Percentiles rank a stretch among this genome's conserved stretches.
Conservation (phyloP, 1,139 yeast species). For the Lodderomyces theae region DNA sequence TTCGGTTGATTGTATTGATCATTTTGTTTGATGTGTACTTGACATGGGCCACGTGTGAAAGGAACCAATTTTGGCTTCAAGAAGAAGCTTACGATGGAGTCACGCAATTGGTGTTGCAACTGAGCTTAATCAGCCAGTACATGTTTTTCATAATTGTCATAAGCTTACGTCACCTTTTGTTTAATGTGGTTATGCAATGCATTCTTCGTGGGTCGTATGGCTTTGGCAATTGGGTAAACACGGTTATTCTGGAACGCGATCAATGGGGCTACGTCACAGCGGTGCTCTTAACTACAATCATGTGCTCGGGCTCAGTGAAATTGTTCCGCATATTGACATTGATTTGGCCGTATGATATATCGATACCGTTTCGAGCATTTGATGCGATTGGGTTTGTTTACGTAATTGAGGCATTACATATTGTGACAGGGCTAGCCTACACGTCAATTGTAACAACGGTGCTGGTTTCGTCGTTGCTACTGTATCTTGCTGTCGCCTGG, state of each 20-base stretch:
- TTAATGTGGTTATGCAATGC: constrained; percentile 51
- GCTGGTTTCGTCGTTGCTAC: neutral
- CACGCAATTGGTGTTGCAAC: constrained; percentile 30
- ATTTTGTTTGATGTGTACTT: constrained; percentile 87
- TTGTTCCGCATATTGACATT: constrained; percentile 90
- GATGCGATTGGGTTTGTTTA: constrained; percentile 61
- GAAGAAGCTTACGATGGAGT: neutral
- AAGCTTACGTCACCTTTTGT: constrained; percentile 51
- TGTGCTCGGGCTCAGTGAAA: constrained; percentile 75
- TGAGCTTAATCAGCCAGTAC: constrained; percentile 60
- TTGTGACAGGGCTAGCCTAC: constrained; percentile 26
- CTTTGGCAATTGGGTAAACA: constrained; percentile 21
- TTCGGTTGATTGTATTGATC: constrained; percentile 59
- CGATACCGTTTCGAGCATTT: constrained; percentile 60
- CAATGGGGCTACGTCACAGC: constrained; percentile 21
- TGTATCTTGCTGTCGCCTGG: constrained; percentile 1
- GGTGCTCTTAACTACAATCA: constrained; percentile 61
- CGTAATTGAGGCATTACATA: constrained; percentile 62
- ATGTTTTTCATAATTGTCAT: constrained; percentile 62
- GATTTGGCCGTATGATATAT: constrained; percentile 92
- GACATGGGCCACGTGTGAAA: constrained; percentile 89
- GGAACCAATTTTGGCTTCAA: constrained; percentile 15
- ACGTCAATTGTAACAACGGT: neutral
- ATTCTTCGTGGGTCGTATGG: constrained; percentile 32
- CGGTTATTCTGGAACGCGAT: constrained; percentile 20